Evolutionary conservation across 768 basidiomycete genomes (phyloP), one percentile per base, ranked within the genome.

Genomic region (Tulasnella sp.): DNA sequence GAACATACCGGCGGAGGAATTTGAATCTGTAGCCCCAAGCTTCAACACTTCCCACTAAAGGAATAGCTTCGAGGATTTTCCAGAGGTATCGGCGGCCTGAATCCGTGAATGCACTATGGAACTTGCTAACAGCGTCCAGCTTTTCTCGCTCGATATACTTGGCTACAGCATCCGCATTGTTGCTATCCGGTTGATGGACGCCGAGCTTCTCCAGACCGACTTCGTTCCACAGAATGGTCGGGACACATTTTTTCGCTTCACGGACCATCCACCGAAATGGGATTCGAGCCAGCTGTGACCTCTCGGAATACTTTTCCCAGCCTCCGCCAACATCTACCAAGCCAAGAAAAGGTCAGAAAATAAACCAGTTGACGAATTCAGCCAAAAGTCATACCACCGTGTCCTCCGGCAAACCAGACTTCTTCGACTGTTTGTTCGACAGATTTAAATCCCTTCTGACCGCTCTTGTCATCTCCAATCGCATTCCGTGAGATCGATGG

Each of bases 181-280:
- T 31, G 34, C 5, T 31, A 19, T 74, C 67, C 54, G 49, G 52
- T 64, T 77, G 9, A 76, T 49, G 64, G 58, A 76, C 39, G 39
- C 38, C 29, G 69, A 45, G 70, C 0, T 45, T 15, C 29, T 76
- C 17, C 14, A 68, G 36, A 19, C 25, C 19, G n/a, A 22, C 4
- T 19, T 70, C 40, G 9, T 70, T 5, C 58, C 58, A 64, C 6
- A 64, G 58, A 64, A 64, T 64, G 11, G 5, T 29, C 6, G 49
- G 19, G 7, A 15, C 15, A 25, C 58, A 64, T 34, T 64, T 14
- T 14, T 2, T 64, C 5, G 70, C 70, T 49, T 78, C 78, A 11
- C 72, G 71, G 71, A 78, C 29, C 77, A 78, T 78, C 78, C 78
- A 78, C 6, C 71, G 69, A 4, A 78, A 64, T 15, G 78, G 78